A percentile compares a stretch with the other conserved stretches of the same genome.
Conservation (phyloP, 768 basidiomycete genomes). For the Mycena filopes region DNA sequence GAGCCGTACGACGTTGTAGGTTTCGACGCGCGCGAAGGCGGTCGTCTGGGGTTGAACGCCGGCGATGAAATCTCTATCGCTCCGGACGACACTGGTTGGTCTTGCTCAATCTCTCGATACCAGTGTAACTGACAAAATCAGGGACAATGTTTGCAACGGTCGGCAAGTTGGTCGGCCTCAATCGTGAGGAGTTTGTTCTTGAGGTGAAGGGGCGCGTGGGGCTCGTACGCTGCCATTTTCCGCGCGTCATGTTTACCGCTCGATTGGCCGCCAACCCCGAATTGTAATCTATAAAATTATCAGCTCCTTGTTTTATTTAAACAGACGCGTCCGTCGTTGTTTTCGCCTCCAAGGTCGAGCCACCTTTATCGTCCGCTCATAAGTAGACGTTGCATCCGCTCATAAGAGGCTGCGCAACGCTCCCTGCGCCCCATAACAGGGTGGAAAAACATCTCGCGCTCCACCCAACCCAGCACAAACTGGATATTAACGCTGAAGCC, state of each 20-base stretch:
- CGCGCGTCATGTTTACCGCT: conserved; percentile 54
- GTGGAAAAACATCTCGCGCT: too few relatives aligned
- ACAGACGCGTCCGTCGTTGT: too few relatives aligned
- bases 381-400: too few relatives aligned
- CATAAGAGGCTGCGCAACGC: too few relatives aligned
- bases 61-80: conserved; percentile 53
- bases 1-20: conserved; percentile 54
- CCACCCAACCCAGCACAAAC: too few relatives aligned
- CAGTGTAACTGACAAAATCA: conserved; percentile 26
- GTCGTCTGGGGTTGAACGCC: conserved; percentile 50
- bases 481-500: too few relatives aligned
- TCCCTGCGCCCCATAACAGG: too few relatives aligned
- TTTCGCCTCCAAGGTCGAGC: too few relatives aligned
- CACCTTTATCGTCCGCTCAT: too few relatives aligned
- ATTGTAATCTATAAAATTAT: too few relatives aligned
- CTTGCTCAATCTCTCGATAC: background rate
- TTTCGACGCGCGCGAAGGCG: conserved; percentile 57
- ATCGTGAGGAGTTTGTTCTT: conserved; percentile 58
- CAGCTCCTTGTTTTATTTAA: too few relatives aligned
- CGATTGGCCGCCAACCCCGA: too few relatives aligned
- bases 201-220: conserved; percentile 55
- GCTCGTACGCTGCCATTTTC: conserved; percentile 62
- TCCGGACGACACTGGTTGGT: conserved; percentile 61
- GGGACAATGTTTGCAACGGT: conserved; percentile 54
- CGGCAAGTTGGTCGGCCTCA: conserved; percentile 63